Evolutionary conservation across 2,329 filamentous ascomycete species (phyloP), one percentile per base, ranked within the genome.

Genomic region (Alternaria metachromatica): DNA sequence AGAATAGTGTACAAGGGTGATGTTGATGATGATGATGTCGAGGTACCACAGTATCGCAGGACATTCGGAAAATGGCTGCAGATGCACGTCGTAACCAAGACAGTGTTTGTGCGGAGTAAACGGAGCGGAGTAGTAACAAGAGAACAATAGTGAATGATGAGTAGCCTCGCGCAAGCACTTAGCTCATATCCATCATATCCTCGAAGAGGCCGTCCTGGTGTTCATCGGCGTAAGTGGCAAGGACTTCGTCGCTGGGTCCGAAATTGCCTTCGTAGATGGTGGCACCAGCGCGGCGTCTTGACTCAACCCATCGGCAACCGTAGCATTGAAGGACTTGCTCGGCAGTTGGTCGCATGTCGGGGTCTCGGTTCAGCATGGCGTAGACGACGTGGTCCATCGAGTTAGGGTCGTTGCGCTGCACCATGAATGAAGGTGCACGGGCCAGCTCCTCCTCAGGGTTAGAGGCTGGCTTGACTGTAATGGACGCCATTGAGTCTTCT

Each of bases 251-350:
- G 23, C 87, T 87, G 30, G 95, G 95, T 5, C 96, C 96, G 92
- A 94, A 99, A 78, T 93, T 96, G 66, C 96, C 96, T 82, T 99
- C 96, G 72, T 92, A 99, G 57, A 99, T 90, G 0, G 94, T 97
- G n/a, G 96, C 96, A 48, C 94, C 92, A 11, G 94, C 92, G 59
- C 91, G 89, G 59, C 94, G 89, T 66, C 94, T 89, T 55, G 85
- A 83, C 58, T 89, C 87, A 30, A 96, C 91, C 92, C 96, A 99
- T 65, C 86, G 87, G 56, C 97, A 86, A 23, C 93, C 93, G 53
- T 90, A 88, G 1, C 90, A 87, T 49, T 87, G 82, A 50, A 97
- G 86, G 11, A 99, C 82, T 67, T 96, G 87, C 56, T 91, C 86
- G 23, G 93, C 87, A 2, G 86, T 87, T 5, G 95, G 96, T 57